Conservation (phyloP, 2,329 filamentous ascomycete genomes). For the Gaeumannomyces tritici region DNA sequence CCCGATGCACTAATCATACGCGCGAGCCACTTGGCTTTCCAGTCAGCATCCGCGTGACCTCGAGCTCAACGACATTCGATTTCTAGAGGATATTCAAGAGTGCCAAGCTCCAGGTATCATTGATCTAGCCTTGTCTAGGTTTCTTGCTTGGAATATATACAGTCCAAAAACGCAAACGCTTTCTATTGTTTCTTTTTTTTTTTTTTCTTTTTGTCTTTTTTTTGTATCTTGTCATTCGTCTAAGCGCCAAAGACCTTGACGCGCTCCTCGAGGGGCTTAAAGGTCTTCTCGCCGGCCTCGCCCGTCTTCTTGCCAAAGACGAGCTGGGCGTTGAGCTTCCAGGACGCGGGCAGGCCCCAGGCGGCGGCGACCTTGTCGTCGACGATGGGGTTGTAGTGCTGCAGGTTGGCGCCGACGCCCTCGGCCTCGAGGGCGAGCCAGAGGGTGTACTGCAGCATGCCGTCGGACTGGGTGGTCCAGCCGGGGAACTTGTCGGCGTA, state of each 20-base stretch:
- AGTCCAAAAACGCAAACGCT: too few species aligned
- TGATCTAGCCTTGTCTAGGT: too few species aligned
- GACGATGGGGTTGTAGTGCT: slow-evolving; percentile 88
- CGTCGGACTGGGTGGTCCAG: slow-evolving; percentile 69
- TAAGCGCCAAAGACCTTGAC: slow-evolving; percentile 55
- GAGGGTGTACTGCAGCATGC: slow-evolving; percentile 71
- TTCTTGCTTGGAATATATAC: too few species aligned
- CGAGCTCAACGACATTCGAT: too few species aligned
- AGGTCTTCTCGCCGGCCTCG: slow-evolving; percentile 52
- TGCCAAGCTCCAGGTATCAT: too few species aligned
- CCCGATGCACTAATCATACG: too few species aligned
- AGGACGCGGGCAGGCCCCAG: slow-evolving; percentile 63
- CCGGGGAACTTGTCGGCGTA: slow-evolving; percentile 73
- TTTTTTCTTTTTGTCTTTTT: too few species aligned
- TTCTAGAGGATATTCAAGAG: too few species aligned
- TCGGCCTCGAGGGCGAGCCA: slow-evolving; percentile 80
- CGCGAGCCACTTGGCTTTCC: too few species aligned
- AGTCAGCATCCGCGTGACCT: too few species aligned
- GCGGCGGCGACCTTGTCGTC: slow-evolving; percentile 58
- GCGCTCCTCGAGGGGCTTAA: slow-evolving; percentile 54
- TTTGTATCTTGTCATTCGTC: too few species aligned
- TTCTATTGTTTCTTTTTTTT: too few species aligned
- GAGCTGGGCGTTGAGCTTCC: slow-evolving; percentile 74
- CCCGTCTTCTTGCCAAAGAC: slow-evolving; percentile 64
- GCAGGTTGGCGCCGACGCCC: slow-evolving; percentile 78